phyloP scores from a whole-genome alignment of 192 early-diverging fungal genomes.

The Backusella australiensis region DNA sequence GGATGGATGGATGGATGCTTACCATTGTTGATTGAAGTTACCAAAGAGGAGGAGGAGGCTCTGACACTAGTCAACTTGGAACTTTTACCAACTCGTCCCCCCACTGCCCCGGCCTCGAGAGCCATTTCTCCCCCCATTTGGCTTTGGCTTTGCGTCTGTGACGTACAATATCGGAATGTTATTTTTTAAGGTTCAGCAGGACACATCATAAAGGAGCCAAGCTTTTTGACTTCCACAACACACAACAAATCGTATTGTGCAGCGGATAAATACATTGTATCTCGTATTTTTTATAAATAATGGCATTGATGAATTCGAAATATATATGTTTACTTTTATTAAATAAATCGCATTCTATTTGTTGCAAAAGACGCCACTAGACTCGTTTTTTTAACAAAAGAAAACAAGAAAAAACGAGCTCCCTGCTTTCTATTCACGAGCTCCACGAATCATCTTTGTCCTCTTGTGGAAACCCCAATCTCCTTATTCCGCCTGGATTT shows the following conservation, averaged over 20 bases:
- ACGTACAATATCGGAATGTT: background rate
- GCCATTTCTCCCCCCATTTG: background rate
- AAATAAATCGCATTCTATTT: too few species aligned
- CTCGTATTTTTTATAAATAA: too few species aligned
- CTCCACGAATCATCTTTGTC: background rate
- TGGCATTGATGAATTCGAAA: too few species aligned
- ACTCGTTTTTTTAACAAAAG: too few species aligned
- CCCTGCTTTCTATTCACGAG: background rate
- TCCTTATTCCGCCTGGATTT: background rate
- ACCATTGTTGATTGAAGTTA: constrained; percentile 15
- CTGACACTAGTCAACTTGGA: background rate
- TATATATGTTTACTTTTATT: too few species aligned
- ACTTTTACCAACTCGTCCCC: background rate
- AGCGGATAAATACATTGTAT: too few species aligned
- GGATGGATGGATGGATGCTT: constrained; percentile 26
- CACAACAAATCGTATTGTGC: too few species aligned
- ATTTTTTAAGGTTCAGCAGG: background rate
- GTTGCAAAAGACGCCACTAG: too few species aligned
- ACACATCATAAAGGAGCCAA: too few species aligned
- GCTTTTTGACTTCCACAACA: too few species aligned
- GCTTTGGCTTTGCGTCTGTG: background rate
- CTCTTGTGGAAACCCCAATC: background rate
- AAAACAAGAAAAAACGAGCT: background rate
- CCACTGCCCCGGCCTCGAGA: background rate
- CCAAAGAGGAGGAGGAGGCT: constrained; percentile 23